Evolutionary conservation across 2,329 filamentous ascomycete species (phyloP).

Genomic region (Byssothecium circinans): DNA sequence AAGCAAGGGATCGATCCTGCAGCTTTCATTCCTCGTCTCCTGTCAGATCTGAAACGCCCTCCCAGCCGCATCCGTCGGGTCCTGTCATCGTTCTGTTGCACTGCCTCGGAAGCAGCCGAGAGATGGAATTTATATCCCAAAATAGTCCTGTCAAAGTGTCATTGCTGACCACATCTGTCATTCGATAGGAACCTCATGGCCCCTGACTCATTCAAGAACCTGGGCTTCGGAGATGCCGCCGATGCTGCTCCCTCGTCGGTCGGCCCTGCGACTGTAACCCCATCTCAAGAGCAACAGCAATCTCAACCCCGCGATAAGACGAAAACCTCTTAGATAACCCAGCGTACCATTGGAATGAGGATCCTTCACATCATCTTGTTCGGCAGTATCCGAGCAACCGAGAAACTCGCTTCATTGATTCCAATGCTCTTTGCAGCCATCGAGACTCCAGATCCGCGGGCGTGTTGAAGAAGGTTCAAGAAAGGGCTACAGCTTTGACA

Average conservation of each 20-base stretch:
- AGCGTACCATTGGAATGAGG: conserved; percentile 24
- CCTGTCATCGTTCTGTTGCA: conserved; percentile 24
- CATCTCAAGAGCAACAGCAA: conserved; percentile 26
- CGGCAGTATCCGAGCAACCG: conserved; percentile 35
- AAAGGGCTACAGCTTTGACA: conserved; percentile 26
- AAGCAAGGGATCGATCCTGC: conserved; percentile 28
- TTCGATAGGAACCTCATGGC: conserved; percentile 81
- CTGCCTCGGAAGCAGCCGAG: conserved; percentile 29
- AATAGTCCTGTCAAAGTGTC: conserved; percentile 10
- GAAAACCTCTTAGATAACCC: conserved; percentile 23
- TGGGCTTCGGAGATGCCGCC: conserved; percentile 71
- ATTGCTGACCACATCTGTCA: conserved; percentile 22
- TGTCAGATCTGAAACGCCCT: conserved; percentile 32
- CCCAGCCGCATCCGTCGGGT: conserved; percentile 15
- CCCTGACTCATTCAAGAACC: conserved; percentile 89
- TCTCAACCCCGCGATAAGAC: conserved; percentile 26
- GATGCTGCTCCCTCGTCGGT: conserved; percentile 12
- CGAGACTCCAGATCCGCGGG: conserved; percentile 3
- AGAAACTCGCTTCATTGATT: conserved; percentile 10
- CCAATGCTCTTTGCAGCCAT: conserved; percentile 11
- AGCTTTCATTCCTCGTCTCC: conserved; percentile 23
- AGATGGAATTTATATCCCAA: conserved; percentile 11
- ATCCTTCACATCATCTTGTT: too few relatives aligned
- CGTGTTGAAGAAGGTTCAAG: conserved; percentile 7
- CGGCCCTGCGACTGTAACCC: conserved; percentile 28